A percentile compares a stretch with the other conserved stretches of the same genome.
Evolutionary conservation across 2,329 filamentous ascomycete species (phyloP).

Genomic region (Teratosphaeria viscida): DNA sequence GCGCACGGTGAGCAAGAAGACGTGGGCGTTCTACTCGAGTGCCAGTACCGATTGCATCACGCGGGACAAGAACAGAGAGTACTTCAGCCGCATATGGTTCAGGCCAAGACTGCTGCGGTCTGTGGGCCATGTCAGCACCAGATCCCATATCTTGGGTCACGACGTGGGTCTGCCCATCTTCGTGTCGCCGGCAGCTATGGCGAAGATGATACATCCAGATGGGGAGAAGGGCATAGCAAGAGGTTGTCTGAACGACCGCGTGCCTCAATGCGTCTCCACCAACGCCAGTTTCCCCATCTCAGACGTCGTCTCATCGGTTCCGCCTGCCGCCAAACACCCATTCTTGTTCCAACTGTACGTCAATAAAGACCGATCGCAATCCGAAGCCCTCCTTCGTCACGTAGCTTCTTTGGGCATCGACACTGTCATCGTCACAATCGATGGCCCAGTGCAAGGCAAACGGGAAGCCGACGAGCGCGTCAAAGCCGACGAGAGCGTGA

Average conservation of each 20-base stretch:
- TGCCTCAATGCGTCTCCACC: slow-evolving; percentile 23
- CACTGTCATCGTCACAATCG: slow-evolving; percentile 49
- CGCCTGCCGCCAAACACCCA: slow-evolving; percentile 15
- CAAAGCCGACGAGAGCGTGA: slow-evolving; percentile 37
- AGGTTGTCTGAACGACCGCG: slow-evolving; percentile 16
- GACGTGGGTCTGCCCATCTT: slow-evolving; percentile 26
- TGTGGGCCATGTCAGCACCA: slow-evolving; percentile 26
- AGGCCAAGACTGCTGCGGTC: slow-evolving; percentile 37
- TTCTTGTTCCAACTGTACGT: slow-evolving; percentile 56
- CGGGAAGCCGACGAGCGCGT: slow-evolving; percentile 39
- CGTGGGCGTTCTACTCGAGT: slow-evolving; percentile 39
- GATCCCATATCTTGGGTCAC: slow-evolving; percentile 26
- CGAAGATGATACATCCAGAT: slow-evolving; percentile 26
- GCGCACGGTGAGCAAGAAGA: slow-evolving; percentile 27
- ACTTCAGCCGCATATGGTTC: slow-evolving; percentile 37
- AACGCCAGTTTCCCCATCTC: slow-evolving; percentile 25
- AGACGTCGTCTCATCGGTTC: slow-evolving; percentile 20
- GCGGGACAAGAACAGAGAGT: slow-evolving; percentile 31
- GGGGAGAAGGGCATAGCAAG: slow-evolving; percentile 29
- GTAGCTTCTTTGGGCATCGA: slow-evolving; percentile 39
- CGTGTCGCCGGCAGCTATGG: slow-evolving; percentile 28
- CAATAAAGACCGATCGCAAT: slow-evolving; percentile 44
- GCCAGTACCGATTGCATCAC: slow-evolving; percentile 42
- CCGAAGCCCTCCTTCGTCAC: slow-evolving; percentile 38
- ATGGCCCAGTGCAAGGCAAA: slow-evolving; percentile 48